These are phyloP conservation scores for Colletotrichum sp. DNA, from an alignment of 2,329 filamentous ascomycete species.

Conservation along the genomic window DNA sequence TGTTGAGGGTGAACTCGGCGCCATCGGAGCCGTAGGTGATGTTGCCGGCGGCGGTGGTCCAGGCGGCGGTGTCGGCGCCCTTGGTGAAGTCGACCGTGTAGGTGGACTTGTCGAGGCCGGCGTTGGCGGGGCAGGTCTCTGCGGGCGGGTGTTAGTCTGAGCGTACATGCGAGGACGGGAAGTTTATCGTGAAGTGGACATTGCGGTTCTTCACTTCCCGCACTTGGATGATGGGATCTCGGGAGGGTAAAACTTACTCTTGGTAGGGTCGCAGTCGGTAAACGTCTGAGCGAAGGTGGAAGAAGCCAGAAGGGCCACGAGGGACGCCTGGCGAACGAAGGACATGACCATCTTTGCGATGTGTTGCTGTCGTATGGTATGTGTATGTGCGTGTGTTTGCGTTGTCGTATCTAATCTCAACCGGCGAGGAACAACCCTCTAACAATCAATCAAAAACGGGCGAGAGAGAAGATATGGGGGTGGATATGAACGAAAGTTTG, in stretches of 20 bases:
- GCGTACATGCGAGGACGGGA: neutral
- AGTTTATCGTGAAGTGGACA: neutral
- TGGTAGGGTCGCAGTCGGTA: constrained; percentile 18
- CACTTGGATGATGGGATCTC: neutral
- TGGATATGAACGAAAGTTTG: neutral
- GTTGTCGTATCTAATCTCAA: neutral
- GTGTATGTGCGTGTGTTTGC: neutral
- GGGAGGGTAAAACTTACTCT: constrained; percentile 10
- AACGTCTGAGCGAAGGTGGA: constrained; percentile 17
- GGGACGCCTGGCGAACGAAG: constrained; percentile 19
- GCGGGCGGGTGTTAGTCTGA: neutral
- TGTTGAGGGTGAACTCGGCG: constrained; percentile 58
- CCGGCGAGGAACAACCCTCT: neutral
- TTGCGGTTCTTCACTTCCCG: neutral
- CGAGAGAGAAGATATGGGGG: neutral
- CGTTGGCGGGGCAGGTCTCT: constrained; percentile 63
- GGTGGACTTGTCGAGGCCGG: constrained; percentile 64
- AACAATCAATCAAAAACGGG: neutral
- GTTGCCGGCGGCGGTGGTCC: constrained; percentile 28
- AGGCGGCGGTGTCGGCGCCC: constrained; percentile 54
- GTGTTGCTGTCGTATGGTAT: neutral
- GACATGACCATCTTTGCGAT: constrained; percentile 8
- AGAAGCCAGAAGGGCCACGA: constrained; percentile 14
- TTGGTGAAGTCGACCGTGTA: constrained; percentile 68
- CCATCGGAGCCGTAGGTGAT: constrained; percentile 32